Evolutionary conservation across 495 filamentous ascomycete species (phyloP).

Genomic region (Hypoxylon lienhwacheense): DNA sequence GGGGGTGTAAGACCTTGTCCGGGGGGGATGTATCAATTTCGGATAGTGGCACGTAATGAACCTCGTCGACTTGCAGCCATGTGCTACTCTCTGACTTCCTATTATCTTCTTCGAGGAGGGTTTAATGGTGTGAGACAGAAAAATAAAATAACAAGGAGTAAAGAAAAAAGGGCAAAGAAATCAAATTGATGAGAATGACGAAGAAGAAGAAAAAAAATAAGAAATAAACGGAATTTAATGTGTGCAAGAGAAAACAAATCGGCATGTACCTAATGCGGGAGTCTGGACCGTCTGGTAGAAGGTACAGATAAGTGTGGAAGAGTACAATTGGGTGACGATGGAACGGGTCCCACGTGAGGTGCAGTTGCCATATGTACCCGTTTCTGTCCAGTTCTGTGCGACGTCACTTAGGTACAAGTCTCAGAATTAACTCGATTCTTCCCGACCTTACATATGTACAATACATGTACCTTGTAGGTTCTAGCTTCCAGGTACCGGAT

Average conservation of each 20-base stretch:
- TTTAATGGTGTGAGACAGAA: no score
- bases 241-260: no score
- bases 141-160: not conserved
- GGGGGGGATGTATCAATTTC: no score
- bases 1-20: no score
- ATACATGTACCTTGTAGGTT: no score
- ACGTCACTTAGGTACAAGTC: constrained; percentile 25
- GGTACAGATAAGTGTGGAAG: constrained; percentile 5
- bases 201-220: not conserved
- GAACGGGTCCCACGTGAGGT: constrained; percentile 19
- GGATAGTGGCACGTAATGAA: constrained; percentile 11
- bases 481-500: no score
- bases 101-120: no score
- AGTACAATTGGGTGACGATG: constrained; percentile 15
- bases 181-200: constrained; percentile 1
- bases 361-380: constrained; percentile 3
- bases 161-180: not conserved
- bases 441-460: not conserved
- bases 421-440: not conserved
- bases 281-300: no score
- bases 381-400: not conserved
- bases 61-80: constrained; percentile 35
- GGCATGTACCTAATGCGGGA: no score
- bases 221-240: no score
- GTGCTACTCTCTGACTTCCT: no score